Conservation (phyloP, 768 basidiomycete species). For the Trametes coccinea region DNA sequence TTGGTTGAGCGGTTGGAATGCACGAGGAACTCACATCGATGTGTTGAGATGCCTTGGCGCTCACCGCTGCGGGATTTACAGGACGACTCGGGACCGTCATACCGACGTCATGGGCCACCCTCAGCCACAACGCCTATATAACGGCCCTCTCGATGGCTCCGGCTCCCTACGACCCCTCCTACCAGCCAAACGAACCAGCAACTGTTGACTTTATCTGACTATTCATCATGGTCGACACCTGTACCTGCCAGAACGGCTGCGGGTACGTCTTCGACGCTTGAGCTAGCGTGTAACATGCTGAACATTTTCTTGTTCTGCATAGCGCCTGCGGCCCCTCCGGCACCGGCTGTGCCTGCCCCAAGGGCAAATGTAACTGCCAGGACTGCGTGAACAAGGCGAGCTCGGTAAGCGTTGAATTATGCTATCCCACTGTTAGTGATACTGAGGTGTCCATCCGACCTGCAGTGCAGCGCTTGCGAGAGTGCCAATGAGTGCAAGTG, state of each 20-base stretch:
- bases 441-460: not conserved
- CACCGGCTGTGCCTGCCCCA: constrained; percentile 34
- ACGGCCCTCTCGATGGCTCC: not conserved
- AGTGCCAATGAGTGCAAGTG: constrained; percentile 9
- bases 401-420: constrained; percentile 17
- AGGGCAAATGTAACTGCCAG: constrained; percentile 33
- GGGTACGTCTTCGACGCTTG: constrained; percentile 19
- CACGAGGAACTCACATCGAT: too few relatives aligned
- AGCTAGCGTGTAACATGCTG: not conserved
- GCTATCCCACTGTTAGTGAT: not conserved
- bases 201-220: too few relatives aligned
- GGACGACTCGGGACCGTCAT: not conserved
- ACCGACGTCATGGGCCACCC: not conserved
- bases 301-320: not conserved
- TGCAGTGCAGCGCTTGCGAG: constrained; percentile 12
- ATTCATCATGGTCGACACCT: constrained; percentile 29
- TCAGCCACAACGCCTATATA: not conserved
- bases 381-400: constrained; percentile 34
- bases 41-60: not conserved
- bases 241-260: constrained; percentile 34
- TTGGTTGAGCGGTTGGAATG: too few relatives aligned
- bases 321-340: constrained; percentile 36
- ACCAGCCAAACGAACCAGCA: not conserved
- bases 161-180: not conserved
- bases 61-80: not conserved